A percentile compares a stretch with the other conserved stretches of the same genome.
phyloP scores from a whole-genome alignment of 805 yeast species.

The Danielozyma ontarioensis region DNA sequence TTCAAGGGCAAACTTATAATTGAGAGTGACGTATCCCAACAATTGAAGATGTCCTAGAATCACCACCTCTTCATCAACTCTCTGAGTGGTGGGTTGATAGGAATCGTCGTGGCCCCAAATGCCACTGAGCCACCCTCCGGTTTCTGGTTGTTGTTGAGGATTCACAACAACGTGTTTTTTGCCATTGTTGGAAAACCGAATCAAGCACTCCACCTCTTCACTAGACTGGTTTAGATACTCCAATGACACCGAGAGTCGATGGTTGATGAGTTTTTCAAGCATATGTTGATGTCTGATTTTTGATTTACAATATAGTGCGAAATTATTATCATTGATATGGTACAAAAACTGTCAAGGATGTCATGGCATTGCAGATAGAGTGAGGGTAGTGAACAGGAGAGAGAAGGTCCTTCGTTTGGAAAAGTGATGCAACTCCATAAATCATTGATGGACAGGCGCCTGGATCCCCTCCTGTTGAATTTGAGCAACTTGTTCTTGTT shows the following conservation, averaged over 20 bases:
- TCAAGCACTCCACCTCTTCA: constrained; percentile 13
- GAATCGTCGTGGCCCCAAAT: constrained; percentile 4
- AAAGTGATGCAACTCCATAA: not conserved
- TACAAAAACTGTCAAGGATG: too few relatives aligned
- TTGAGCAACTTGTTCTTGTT: constrained; percentile 18
- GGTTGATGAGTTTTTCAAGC: constrained; percentile 10
- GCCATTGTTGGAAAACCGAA: constrained; percentile 19
- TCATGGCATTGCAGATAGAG: too few relatives aligned
- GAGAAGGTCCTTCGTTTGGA: not conserved
- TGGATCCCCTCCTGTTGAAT: constrained; percentile 24
- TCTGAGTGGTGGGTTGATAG: not conserved
- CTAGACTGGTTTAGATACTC: constrained; percentile 7
- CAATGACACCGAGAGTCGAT: constrained; percentile 15
- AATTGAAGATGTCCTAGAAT: constrained; percentile 35
- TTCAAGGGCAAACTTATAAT: constrained; percentile 25
- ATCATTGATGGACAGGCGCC: constrained; percentile 9
- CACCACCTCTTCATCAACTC: constrained; percentile 8
- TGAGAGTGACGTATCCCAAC: constrained; percentile 34
- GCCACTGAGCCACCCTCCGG: constrained; percentile 11
- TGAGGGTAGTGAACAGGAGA: not conserved
- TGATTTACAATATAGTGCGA: not conserved
- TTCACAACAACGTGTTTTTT: constrained; percentile 7
- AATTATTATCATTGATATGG: not conserved
- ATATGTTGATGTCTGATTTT: not conserved
- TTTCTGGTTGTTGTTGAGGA: constrained; percentile 3